Base-by-base conservation (phyloP, 768 basidiomycete species). In the Amyloporia xantha region DNA sequence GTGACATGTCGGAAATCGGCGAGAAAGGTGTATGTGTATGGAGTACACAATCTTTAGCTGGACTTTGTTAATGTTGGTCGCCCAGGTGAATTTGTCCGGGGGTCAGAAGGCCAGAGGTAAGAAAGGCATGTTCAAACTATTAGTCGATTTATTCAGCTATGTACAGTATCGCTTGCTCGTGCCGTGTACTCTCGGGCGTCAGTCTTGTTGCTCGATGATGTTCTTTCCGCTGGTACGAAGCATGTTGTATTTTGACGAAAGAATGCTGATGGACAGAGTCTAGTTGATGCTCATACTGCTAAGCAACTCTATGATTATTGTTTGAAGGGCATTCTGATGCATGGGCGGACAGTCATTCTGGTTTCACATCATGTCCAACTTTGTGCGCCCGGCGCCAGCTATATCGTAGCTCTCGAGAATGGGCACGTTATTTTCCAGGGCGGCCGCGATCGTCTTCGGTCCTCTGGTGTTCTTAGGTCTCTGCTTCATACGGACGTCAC, bases 301-400 rank as follows among this genome's bases (percentile, higher is more conserved):
- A 80, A 84, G 54, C 86, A 89, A 66, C 77, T 98, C 39, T 85
- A 85, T 58, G 71, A 80, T 17, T 72, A 90, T 46, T 93, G 91
- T 57, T 70, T 98, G 19, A 73, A 76, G 54, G 92, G 94, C 7
- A 82, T 86, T 41, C 69, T 96, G 36, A 73, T 92, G 62, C 65
- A 69, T n/a, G 82, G 79, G 15, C 75, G 93, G 41, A 96, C 94
- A 1, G 70, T 95, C 43, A 73, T 97, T 39, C 74, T 98, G 20
- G 92, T 96, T 44, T 96, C 94, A 2, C 95, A 99, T 60, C 91
- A 95, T 59, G 87, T 96, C 28, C 86, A 92, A 59, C 74, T 98
- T 3, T 92, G 90, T 59, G 76, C 81, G 2, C 80, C 88, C 1
- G 85, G 79, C 25, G 91, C 94, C 1, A 71, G 67, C 21, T 93